Base-by-base conservation (phyloP, 2,329 filamentous ascomycete species). In the Talaromyces islandicus region DNA sequence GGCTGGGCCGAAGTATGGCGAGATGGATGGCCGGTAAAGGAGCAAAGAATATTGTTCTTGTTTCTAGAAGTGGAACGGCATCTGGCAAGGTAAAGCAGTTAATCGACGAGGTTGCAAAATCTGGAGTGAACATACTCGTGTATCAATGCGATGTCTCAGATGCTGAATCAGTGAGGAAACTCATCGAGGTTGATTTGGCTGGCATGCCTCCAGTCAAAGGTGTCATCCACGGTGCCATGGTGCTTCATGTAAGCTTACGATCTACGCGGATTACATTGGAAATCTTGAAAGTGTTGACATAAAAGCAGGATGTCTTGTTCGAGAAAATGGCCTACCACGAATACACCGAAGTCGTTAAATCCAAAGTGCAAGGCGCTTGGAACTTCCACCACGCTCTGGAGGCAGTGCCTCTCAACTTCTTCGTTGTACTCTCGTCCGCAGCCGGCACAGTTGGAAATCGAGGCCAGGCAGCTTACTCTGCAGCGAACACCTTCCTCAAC, bases 381-480 rank as follows among this genome's bases (percentile, higher is more conserved):
- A 70, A 63, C 51, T 61, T 64, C 7, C 66, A 70, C 46, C 21
- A 27, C 12, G 32, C 69, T 52, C 38, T 62, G 12, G 7, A 38
- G 5, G 46, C 63, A 12, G 41, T 50, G 4, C 43, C 67, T 1
- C 66, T 78, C 4, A 75, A 78, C 48, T 77, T 76, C 64, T 76
- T 78, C 64, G 65, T 76, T 46, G 52, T 73, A 9, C 68, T 71
- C 57, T 76, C 74, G 0, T 75, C 72, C 0, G 12, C 69, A 5
- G 60, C 68, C 2, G 60, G 59, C 7, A 52, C 72, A 2, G 24
- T 68, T 0, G 69, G 69, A 14, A 66, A 70, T 4, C 52, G 35
- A 21, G 75, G 72, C 0, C 81, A 84, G 63, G 63, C 72, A 3
- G 79, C 76, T 62, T 59, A 69, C 57, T 60, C 61, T 41, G 63